Base-by-base conservation (phyloP, 2,329 filamentous ascomycete genomes). In the Colletotrichum tamarilloi region DNA sequence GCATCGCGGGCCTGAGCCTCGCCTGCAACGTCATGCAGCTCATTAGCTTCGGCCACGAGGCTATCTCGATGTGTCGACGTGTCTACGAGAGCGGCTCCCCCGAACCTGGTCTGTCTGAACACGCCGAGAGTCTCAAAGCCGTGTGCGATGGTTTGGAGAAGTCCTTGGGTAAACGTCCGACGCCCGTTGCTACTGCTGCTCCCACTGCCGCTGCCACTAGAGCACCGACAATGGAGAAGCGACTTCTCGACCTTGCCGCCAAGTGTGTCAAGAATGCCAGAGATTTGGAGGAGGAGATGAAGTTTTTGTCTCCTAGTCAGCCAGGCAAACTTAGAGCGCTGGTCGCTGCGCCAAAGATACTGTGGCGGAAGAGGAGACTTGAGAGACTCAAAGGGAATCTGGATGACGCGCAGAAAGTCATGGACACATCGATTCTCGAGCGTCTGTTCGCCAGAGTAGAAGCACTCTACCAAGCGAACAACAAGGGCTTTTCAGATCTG, bases 11-110 rank as follows among this genome's bases (percentile, higher is more conserved):
- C 3, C 56, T 67, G 2, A 12, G 65, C 9, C 26, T 60, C 30
- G 56, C 56, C 8, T 67, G 65, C 66, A 68, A 56, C 7, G 30
- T 68, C 46, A 67, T 67, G 65, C 56, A 60, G 56, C 65, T 60
- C 14, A 60, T 67, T 30, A 42, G 35, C 16, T 67, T 60, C 16
- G 24, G 28, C 3, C 56, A 38, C 7, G 55, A 60, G 5, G 32
- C 42, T 3, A 16, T 60, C 8, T 59, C 56, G 8, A 52, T 53
- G 4, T 60, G 65, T 26, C 12, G 30, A 30, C 32, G 42, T 7
- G 19, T 55, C 22, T 3, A 67, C 22, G 42, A 67, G 1, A 60
- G 22, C 6, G 56, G 65, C 0, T n/a, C 32, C 4, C 42, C 35
- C 0, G 65, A 60, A 4, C 56, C 65, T 16, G 42, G 3, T 4